Percentiles rank a stretch among this genome's conserved stretches.
Conservation (phyloP, 208 protist genomes). For the Leishmania turanica region DNA sequence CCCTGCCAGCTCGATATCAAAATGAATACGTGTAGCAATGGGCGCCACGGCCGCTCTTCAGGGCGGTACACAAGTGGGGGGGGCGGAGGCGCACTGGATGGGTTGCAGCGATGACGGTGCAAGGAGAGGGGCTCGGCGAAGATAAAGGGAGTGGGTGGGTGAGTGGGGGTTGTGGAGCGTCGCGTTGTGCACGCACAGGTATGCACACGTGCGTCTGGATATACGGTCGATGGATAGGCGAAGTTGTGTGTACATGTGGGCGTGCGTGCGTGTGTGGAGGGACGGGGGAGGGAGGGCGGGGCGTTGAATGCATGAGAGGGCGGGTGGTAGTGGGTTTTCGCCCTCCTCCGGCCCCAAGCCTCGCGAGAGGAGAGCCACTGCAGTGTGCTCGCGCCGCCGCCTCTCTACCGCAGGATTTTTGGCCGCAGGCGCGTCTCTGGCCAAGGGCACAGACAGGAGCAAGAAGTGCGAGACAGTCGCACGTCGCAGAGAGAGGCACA, state of each 20-base stretch:
- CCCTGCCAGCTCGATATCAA: background rate
- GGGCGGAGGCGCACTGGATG: background rate
- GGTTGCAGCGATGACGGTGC: background rate
- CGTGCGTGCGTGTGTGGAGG: background rate
- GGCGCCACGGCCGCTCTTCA: background rate
- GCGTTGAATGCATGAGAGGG: background rate
- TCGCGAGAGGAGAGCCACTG: background rate
- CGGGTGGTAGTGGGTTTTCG: background rate
- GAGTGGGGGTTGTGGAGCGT: too few species aligned
- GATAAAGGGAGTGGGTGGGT: too few species aligned
- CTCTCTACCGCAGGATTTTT: background rate
- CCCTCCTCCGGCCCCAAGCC: background rate
- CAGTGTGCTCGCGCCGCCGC: background rate
- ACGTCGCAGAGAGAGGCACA: background rate
- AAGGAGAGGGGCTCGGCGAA: background rate
- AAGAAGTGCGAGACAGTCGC: background rate
- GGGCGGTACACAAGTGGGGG: background rate
- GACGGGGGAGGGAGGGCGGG: too few species aligned
- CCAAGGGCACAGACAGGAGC: background rate
- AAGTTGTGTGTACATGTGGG: background rate
- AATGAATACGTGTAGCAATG: background rate
- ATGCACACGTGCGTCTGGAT: background rate
- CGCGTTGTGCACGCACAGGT: too few species aligned
- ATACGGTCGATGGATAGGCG: background rate
- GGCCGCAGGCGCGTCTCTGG: background rate